phyloP scores from a whole-genome alignment of 495 filamentous ascomycete genomes.

The Aspergillus ellipticus region DNA sequence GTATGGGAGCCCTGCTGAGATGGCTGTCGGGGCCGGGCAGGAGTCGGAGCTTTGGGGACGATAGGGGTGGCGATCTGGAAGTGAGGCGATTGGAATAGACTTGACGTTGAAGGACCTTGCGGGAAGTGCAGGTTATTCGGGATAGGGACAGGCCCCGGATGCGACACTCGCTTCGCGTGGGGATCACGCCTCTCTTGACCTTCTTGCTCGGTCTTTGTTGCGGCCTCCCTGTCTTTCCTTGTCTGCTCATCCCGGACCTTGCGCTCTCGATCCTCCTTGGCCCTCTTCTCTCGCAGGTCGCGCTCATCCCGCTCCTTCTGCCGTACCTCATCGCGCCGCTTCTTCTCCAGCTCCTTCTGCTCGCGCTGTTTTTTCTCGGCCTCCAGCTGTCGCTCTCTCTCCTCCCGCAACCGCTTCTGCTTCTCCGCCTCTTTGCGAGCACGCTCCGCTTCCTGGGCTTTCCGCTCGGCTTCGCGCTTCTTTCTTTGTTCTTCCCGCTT shows the following conservation, averaged over 20 bases:
- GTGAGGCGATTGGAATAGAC: conserved; percentile 67
- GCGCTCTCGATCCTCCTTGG: conserved; percentile 63
- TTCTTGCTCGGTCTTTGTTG: conserved; percentile 46
- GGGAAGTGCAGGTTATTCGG: conserved; percentile 52
- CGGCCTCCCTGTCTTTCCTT: conserved; percentile 45
- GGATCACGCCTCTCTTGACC: conserved; percentile 49
- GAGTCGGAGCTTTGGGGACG: conserved; percentile 77
- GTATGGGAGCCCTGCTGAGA: conserved; percentile 78
- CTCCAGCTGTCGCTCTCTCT: conserved; percentile 77
- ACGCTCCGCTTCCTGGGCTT: conserved; percentile 83
- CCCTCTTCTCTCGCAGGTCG: conserved; percentile 66
- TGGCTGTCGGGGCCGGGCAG: conserved; percentile 66
- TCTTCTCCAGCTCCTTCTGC: conserved; percentile 69
- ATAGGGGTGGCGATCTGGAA: conserved; percentile 73
- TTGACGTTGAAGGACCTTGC: conserved; percentile 27
- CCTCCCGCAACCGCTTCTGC: conserved; percentile 72
- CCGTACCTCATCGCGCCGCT: conserved; percentile 57
- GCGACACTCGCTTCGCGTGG: conserved; percentile 42
- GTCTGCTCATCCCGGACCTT: conserved; percentile 61
- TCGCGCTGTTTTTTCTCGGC: conserved; percentile 68
- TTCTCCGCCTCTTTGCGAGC: conserved; percentile 75
- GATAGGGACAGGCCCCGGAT: conserved; percentile 43
- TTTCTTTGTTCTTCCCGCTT: conserved; percentile 87
- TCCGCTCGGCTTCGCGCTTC: conserved; percentile 89
- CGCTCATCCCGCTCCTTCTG: conserved; percentile 69